Conservation (phyloP, 371 early-diverging fungal species). For the Capniomyces stellatus region DNA sequence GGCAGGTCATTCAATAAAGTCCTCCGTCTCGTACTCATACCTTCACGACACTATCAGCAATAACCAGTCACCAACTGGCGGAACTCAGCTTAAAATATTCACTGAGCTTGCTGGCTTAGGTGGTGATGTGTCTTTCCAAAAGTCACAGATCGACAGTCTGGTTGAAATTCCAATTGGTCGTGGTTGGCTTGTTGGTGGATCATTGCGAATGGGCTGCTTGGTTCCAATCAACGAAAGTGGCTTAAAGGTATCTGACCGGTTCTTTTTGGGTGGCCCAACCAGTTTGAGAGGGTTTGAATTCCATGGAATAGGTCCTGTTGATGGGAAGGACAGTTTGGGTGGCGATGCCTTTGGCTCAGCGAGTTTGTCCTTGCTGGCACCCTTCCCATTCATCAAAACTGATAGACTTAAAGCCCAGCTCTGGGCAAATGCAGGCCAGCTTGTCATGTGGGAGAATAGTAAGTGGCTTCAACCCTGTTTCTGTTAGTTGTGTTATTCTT, state of each 20-base stretch:
- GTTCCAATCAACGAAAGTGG: conserved; percentile 30
- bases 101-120: conserved; percentile 64
- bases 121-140: conserved; percentile 60
- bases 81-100: conserved; percentile 20
- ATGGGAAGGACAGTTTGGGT: conserved; percentile 68
- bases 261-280: conserved; percentile 70
- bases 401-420: conserved; percentile 58
- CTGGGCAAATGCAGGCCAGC: conserved; percentile 73
- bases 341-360: conserved; percentile 71
- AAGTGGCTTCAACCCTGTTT: conserved; percentile 9
- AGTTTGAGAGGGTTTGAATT: conserved; percentile 75
- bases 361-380: conserved; percentile 65
- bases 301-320: conserved; percentile 74
- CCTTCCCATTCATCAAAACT: conserved; percentile 20
- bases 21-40: conserved; percentile 48
- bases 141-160: conserved; percentile 51
- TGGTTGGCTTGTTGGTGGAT: neutral
- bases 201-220: conserved; percentile 32
- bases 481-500: conserved; percentile 21
- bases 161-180: conserved; percentile 8
- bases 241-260: conserved; percentile 61
- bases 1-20: conserved; percentile 77
- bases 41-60: conserved; percentile 59
- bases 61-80: conserved; percentile 49
- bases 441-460: conserved; percentile 33